Evolutionary conservation across 1,284 basidiomycete genomes (phyloP).

Genomic region (Schizopora paradoxa): DNA sequence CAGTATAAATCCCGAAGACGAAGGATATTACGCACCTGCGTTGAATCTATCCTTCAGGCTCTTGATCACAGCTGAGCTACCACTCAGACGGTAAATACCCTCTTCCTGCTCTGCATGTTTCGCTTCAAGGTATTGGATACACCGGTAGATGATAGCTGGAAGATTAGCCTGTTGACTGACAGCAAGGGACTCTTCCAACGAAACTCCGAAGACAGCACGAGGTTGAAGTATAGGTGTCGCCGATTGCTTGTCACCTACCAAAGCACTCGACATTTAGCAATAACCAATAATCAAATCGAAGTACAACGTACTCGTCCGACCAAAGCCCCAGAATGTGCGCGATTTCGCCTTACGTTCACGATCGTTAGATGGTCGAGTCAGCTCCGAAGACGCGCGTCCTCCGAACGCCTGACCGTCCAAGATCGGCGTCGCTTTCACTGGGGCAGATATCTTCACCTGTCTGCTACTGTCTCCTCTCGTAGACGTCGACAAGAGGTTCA

Average conservation of each 20-base stretch:
- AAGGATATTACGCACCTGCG: constrained; percentile 45
- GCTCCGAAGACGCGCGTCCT: constrained; percentile 44
- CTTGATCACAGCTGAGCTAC: constrained; percentile 92
- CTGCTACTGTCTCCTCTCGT: constrained; percentile 36
- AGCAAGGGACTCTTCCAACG: constrained; percentile 83
- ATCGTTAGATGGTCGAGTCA: constrained; percentile 39
- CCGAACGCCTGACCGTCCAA: constrained; percentile 89
- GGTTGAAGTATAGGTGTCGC: constrained; percentile 40
- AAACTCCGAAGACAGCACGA: constrained; percentile 85
- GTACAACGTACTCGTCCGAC: constrained; percentile 32
- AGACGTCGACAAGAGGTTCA: constrained; percentile 37
- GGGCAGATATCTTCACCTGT: constrained; percentile 85
- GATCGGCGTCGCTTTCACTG: constrained; percentile 80
- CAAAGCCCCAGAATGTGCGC: constrained; percentile 84
- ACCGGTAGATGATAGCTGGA: constrained; percentile 92
- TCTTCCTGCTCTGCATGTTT: constrained; percentile 94
- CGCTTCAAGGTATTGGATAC: constrained; percentile 85
- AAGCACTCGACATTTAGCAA: constrained; percentile 2
- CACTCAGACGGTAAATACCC: constrained; percentile 94
- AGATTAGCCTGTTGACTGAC: constrained; percentile 86
- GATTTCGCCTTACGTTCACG: constrained; percentile 87
- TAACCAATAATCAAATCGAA: constrained; percentile 14
- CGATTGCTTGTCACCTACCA: constrained; percentile 35
- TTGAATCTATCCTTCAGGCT: constrained; percentile 92
- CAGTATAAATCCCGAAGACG: constrained; percentile 17